Evolutionary conservation across 2,329 filamentous ascomycete species (phyloP).

Genomic region (Penicillium sclerotiorum): DNA sequence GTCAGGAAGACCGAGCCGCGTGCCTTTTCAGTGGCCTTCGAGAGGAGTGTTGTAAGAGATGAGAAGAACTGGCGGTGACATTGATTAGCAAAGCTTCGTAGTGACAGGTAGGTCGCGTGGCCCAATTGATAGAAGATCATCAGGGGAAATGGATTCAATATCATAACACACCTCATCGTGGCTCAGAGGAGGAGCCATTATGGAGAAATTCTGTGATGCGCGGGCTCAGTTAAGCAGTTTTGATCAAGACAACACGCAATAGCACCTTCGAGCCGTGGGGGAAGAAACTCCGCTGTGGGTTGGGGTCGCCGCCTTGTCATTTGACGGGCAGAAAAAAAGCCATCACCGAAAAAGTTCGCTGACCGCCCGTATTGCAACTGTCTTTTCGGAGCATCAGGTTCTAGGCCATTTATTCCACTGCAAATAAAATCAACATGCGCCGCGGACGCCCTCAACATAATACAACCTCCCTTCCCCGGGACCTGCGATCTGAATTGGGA

Average conservation of each 20-base stretch:
- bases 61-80: conserved; percentile 43
- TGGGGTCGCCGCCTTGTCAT: conserved; percentile 21
- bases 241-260: conserved; percentile 6
- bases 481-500: conserved; percentile 44
- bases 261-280: conserved; percentile 14
- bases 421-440: conserved; percentile 31
- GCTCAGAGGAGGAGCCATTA: conserved; percentile 40
- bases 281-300: conserved; percentile 28
- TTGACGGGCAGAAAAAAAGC: conserved; percentile 23
- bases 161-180: conserved; percentile 44
- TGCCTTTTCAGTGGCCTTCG: conserved; percentile 41
- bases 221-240: background rate
- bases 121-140: conserved; percentile 6
- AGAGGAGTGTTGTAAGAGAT: conserved; percentile 43
- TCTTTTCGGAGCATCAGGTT: background rate
- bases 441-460: conserved; percentile 37
- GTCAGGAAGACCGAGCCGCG: conserved; percentile 49
- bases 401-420: background rate
- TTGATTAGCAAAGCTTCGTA: conserved; percentile 20
- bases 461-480: conserved; percentile 46
- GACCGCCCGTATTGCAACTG: conserved; percentile 15
- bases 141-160: background rate
- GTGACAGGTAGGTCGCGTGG: conserved; percentile 13
- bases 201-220: conserved; percentile 1
- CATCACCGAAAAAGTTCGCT: conserved; percentile 22